Percentiles rank a stretch among this genome's conserved stretches.
These are phyloP conservation scores for Mortierella claussenii DNA, from an alignment of 192 early-diverging fungal genomes.

Conservation along the genomic window DNA sequence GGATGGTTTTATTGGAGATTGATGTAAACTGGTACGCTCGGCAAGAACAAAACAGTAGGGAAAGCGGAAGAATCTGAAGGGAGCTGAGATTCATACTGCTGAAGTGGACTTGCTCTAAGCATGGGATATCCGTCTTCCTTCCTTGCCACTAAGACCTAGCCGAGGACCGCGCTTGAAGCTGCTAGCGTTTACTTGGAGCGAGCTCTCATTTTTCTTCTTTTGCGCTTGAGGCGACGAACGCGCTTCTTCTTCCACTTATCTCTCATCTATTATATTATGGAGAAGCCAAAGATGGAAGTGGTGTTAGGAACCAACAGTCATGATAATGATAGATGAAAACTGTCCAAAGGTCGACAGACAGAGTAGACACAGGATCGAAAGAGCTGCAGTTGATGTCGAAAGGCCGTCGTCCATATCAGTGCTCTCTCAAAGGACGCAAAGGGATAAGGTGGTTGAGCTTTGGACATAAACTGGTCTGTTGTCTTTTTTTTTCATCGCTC, in stretches of 20 bases:
- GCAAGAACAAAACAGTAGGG: too few species aligned
- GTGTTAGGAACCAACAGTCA: too few species aligned
- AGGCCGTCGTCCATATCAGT: too few species aligned
- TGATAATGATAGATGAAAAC: too few species aligned
- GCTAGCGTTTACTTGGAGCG: constrained; percentile 54
- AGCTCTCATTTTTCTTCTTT: constrained; percentile 60
- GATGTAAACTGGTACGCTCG: neutral
- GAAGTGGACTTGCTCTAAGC: too few species aligned
- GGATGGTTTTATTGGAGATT: neutral
- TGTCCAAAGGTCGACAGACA: neutral
- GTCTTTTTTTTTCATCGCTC: neutral
- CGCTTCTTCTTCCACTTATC: constrained; percentile 60
- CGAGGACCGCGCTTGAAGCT: constrained; percentile 44
- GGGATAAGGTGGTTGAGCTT: neutral
- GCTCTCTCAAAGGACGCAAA: too few species aligned
- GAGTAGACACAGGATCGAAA: neutral
- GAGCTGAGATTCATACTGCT: too few species aligned
- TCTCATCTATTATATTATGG: constrained; percentile 60
- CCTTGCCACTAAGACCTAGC: neutral
- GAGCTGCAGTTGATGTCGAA: neutral
- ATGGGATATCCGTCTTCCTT: too few species aligned
- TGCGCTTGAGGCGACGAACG: constrained; percentile 56
- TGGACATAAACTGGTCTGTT: neutral
- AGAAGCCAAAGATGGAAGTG: too few species aligned
- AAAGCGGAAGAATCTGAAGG: too few species aligned